phyloP scores from a whole-genome alignment of 257 asterid species.

The Solanum lignicaule region DNA sequence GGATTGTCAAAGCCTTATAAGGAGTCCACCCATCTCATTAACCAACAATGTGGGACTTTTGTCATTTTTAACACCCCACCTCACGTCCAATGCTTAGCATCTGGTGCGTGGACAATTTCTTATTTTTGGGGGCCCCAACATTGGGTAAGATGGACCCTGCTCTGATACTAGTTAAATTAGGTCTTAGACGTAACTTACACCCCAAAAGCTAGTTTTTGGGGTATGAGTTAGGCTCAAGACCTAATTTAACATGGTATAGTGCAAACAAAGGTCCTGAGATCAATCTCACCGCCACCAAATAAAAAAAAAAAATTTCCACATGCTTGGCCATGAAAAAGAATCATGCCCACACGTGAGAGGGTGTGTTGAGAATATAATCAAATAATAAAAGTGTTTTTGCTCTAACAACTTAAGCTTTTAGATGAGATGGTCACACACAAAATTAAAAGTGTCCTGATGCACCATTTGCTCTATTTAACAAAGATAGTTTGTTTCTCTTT shows the following conservation, averaged over 20 bases:
- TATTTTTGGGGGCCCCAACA: background rate
- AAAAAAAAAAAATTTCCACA: background rate
- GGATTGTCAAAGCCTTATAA: too few species aligned
- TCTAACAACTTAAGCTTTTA: too few species aligned
- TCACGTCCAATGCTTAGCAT: background rate
- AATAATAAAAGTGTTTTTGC: too few species aligned
- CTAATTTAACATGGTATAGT: too few species aligned
- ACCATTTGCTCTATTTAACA: background rate
- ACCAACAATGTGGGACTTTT: background rate
- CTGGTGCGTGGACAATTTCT: too few species aligned
- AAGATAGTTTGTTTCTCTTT: background rate
- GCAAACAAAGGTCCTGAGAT: background rate
- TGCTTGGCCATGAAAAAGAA: background rate
- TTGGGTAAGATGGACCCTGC: background rate
- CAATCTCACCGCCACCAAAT: background rate
- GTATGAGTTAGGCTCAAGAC: too few species aligned
- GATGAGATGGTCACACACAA: too few species aligned
- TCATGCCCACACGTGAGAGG: background rate
- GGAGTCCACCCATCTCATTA: background rate
- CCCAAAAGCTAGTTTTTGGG: too few species aligned
- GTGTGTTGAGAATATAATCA: background rate
- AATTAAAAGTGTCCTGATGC: background rate
- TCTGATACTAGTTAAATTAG: background rate
- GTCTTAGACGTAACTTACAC: background rate
- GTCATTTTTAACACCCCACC: background rate